phyloP scores from a whole-genome alignment of 2,329 filamentous ascomycete species.

The Zymoseptoria brevis region DNA sequence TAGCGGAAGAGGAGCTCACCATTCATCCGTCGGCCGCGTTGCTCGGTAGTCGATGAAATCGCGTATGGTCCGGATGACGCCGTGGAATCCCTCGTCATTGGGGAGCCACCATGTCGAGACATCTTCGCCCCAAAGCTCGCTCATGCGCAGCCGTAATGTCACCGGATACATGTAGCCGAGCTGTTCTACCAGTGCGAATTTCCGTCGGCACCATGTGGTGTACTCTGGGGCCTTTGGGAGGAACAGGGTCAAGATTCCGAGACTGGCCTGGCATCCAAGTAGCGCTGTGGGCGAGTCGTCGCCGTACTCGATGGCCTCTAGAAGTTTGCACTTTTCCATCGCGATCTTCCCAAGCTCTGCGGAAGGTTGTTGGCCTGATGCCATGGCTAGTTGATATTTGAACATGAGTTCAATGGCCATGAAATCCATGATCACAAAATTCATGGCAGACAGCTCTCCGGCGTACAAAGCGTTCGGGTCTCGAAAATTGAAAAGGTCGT shows the following conservation, averaged over 20 bases:
- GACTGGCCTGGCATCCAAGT: slow-evolving; percentile 63
- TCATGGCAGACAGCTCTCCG: slow-evolving; percentile 65
- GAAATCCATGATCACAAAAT: slow-evolving; percentile 68
- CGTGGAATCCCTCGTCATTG: slow-evolving; percentile 65
- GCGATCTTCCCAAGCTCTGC: slow-evolving; percentile 55
- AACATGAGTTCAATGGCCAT: slow-evolving; percentile 75
- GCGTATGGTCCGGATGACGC: slow-evolving; percentile 67
- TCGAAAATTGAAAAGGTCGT: slow-evolving; percentile 69
- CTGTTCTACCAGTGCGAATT: slow-evolving; percentile 69
- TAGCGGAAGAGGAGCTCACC: background rate
- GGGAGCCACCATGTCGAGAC: slow-evolving; percentile 85
- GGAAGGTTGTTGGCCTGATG: slow-evolving; percentile 40
- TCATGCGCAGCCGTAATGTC: slow-evolving; percentile 66
- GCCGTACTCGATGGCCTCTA: slow-evolving; percentile 69
- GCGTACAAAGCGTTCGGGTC: slow-evolving; percentile 60
- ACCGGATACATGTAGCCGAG: slow-evolving; percentile 80
- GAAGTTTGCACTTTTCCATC: slow-evolving; percentile 65
- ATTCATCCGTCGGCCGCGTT: slow-evolving; percentile 20
- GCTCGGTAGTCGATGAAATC: slow-evolving; percentile 54
- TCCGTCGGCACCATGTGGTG: slow-evolving; percentile 69
- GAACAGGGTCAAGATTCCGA: slow-evolving; percentile 71
- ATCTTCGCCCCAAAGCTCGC: slow-evolving; percentile 64
- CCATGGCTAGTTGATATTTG: slow-evolving; percentile 59
- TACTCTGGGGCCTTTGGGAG: slow-evolving; percentile 67
- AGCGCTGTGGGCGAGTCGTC: slow-evolving; percentile 61